These are phyloP conservation scores for Scheffersomyces segobiensis DNA, from an alignment of 1,139 yeast species.

Conservation along the genomic window DNA sequence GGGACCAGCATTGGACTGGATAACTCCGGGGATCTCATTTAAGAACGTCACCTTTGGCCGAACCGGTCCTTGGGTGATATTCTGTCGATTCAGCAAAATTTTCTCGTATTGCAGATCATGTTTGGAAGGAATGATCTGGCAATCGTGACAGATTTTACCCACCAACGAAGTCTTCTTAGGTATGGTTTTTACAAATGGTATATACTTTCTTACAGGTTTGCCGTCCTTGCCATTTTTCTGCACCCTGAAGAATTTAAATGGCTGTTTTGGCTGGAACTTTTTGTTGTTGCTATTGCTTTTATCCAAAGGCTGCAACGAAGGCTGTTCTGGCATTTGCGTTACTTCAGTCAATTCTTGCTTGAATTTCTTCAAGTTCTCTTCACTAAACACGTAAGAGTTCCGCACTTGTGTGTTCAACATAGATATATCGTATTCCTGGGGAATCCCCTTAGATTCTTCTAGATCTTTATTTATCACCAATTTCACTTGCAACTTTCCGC, in stretches of 20 bases:
- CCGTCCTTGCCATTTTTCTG: slow-evolving; percentile 25
- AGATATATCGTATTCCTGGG: slow-evolving; percentile 80
- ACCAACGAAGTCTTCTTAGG: slow-evolving; percentile 83
- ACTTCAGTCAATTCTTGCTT: slow-evolving; percentile 58
- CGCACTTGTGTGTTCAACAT: slow-evolving; percentile 76
- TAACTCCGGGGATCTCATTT: slow-evolving; percentile 84
- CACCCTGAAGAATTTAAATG: slow-evolving; percentile 30
- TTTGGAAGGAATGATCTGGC: slow-evolving; percentile 80
- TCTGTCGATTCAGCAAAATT: slow-evolving; percentile 46
- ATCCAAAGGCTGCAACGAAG: slow-evolving; percentile 35
- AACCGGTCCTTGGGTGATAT: slow-evolving; percentile 40
- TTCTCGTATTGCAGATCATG: slow-evolving; percentile 68
- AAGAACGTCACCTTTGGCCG: slow-evolving; percentile 78
- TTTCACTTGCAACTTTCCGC: slow-evolving; percentile 56
- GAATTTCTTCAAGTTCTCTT: slow-evolving; percentile 73
- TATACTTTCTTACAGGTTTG: slow-evolving; percentile 40
- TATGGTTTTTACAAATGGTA: slow-evolving; percentile 76
- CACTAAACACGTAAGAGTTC: slow-evolving; percentile 89
- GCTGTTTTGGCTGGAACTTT: slow-evolving; percentile 19
- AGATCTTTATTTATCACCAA: slow-evolving; percentile 43
- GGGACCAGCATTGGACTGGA: slow-evolving; percentile 83
- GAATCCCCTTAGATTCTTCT: slow-evolving; percentile 51
- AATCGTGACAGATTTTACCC: slow-evolving; percentile 91
- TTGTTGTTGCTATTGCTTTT: slow-evolving; percentile 31
- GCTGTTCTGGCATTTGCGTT: slow-evolving; percentile 50